Evolutionary conservation across 176 grass and related monocot species (phyloP).

Genomic region (Carex kokanica): DNA sequence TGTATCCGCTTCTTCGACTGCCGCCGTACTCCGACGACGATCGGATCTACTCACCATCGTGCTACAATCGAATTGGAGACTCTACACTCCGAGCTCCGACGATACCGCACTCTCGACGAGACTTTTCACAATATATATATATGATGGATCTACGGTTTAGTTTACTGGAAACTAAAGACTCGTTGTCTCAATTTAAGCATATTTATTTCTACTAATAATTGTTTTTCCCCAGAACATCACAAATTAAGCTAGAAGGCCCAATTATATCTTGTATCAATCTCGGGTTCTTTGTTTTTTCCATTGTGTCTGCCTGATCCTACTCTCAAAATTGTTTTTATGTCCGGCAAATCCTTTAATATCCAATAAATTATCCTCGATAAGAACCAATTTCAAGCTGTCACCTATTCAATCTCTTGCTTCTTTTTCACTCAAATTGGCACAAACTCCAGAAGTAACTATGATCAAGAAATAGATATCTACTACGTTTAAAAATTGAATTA

Average conservation of each 20-base stretch:
- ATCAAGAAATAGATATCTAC: not conserved
- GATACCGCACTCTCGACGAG: no score
- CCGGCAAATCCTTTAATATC: not conserved
- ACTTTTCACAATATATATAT: no score
- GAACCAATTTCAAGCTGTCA: not conserved
- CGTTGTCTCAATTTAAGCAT: not conserved
- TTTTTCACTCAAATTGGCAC: slow-evolving; percentile 5
- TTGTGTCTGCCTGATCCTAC: not conserved
- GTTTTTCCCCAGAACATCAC: not conserved
- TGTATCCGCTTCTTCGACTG: no score
- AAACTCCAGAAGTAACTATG: not conserved
- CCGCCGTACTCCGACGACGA: no score
- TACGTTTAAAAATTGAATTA: not conserved
- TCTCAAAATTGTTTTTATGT: not conserved
- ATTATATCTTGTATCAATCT: not conserved
- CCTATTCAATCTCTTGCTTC: not conserved
- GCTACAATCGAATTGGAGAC: no score
- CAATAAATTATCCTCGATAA: not conserved
- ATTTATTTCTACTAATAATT: not conserved
- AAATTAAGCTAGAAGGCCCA: not conserved
- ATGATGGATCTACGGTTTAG: not conserved
- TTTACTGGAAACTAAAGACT: not conserved
- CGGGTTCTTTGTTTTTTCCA: not conserved
- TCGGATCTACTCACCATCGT: no score
- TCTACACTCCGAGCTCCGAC: no score